Evolutionary conservation across 164 flowering plant species (phyloP), one percentile per base, ranked within the genome.

Genomic region (Pachysandra terminalis): DNA sequence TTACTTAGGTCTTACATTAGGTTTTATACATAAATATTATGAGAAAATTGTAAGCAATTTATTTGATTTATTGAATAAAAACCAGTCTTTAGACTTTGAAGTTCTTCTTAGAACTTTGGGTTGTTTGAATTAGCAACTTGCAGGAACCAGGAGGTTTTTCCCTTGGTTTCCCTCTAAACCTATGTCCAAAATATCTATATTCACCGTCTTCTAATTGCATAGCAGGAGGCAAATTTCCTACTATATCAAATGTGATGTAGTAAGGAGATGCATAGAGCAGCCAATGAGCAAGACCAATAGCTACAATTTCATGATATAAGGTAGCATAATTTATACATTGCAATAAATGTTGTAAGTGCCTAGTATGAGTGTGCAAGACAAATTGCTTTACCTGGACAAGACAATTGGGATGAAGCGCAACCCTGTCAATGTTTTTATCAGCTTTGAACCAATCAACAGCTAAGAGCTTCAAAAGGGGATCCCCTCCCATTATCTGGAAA

Each of bases 361-460:
- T 45, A 22, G 19, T 15, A 5, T 5, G 21, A 64, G 27, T 60
- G 35, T 37, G 14, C 19, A 27, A 45, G 37, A 19, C 1, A 19
- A 25, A 15, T 24, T 22, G 35, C 37, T 71, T 71, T 73, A 94
- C 98, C 98, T 94, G 97, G 68, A 91, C 93, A 67, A 91, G 86
- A 77, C 83, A 78, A 63, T 68, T 83, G 16, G 95, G 92, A 79
- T 88, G 85, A 75, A 85, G 60, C 56, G 98, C 93, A 77, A 90
- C 70, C 63, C 69, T 74, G 23, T 85, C 88, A 32, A 82, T 55
- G 21, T 76, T 73, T 32, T 74, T 65, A 19, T 90, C 93, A 63
- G 87, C 84, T 81, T 80, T 90, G 66, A 88, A 85, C 98, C 96
- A 94, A 76, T 94, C 98, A 68, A 94, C 97, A 24, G 93, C 97